phyloP scores from a whole-genome alignment of 495 filamentous ascomycete species.

The Hyaloscypha hepaticicola region DNA sequence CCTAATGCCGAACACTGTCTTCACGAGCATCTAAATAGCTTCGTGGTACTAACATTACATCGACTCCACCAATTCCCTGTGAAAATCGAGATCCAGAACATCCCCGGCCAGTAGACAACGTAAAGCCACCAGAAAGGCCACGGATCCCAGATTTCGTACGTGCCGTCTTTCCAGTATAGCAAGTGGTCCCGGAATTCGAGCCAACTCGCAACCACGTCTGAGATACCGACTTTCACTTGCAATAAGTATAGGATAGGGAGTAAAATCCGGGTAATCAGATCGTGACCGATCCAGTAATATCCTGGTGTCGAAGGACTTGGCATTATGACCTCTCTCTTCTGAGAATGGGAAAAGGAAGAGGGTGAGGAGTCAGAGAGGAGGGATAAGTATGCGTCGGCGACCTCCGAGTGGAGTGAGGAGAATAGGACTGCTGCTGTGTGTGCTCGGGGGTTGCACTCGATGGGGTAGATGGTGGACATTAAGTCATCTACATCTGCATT shows the following conservation, averaged over 20 bases:
- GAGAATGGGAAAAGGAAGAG: too few species aligned
- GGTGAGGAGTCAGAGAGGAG: too few species aligned
- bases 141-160: constrained; percentile 59
- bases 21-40: constrained; percentile 45
- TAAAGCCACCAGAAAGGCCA: constrained; percentile 56
- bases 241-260: constrained; percentile 40
- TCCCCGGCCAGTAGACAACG: constrained; percentile 58
- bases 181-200: constrained; percentile 43
- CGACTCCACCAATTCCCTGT: constrained; percentile 50
- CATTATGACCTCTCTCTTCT: too few species aligned
- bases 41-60: constrained; percentile 59
- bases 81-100: constrained; percentile 51
- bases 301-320: constrained; percentile 53
- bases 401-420: too few species aligned
- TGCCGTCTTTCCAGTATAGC: constrained; percentile 57
- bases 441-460: constrained; percentile 62
- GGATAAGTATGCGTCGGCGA: constrained; percentile 41
- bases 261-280: constrained; percentile 49
- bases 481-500: constrained; percentile 22
- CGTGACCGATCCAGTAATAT: constrained; percentile 61
- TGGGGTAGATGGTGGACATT: constrained; percentile 43
- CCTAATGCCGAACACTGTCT: too few species aligned
- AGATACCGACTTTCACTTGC: constrained; percentile 10
- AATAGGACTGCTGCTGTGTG: constrained; percentile 61
- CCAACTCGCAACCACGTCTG: constrained; percentile 24